Conservation (phyloP, 371 early-diverging fungal genomes). For the Rhizomucor pusillus region DNA sequence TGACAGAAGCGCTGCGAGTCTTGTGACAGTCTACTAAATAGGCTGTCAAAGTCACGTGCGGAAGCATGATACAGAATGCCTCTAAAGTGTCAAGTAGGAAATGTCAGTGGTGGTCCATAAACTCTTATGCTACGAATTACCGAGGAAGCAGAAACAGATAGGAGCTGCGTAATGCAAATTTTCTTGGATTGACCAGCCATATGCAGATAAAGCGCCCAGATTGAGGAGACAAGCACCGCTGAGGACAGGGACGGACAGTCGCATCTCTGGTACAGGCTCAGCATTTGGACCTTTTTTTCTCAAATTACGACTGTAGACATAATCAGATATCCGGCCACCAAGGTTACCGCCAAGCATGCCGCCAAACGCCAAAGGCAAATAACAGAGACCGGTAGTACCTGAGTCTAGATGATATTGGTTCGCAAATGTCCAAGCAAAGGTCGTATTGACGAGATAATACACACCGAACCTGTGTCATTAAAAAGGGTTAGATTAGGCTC, state of each 20-base stretch:
- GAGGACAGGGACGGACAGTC: constrained; percentile 25
- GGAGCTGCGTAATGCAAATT: constrained; percentile 35
- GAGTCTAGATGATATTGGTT: constrained; percentile 24
- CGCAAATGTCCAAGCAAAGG: constrained; percentile 22
- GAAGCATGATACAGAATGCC: constrained; percentile 30
- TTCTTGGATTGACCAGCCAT: constrained; percentile 39
- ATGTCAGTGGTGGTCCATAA: no score
- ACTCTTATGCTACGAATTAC: constrained; percentile 16
- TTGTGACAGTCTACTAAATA: constrained; percentile 44
- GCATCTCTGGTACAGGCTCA: constrained; percentile 31
- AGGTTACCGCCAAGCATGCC: constrained; percentile 28
- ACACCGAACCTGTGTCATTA: constrained; percentile 19
- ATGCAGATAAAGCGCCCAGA: constrained; percentile 18
- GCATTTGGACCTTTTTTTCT: constrained; percentile 17
- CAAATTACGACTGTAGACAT: constrained; percentile 18
- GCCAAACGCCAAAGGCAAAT: constrained; percentile 32
- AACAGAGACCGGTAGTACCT: constrained; percentile 31
- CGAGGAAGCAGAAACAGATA: constrained; percentile 29
- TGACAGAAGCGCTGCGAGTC: constrained; percentile 38
- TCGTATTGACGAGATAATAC: constrained; percentile 22
- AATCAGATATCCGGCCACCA: constrained; percentile 38
- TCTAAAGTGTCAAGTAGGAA: constrained; percentile 11
- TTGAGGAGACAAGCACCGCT: constrained; percentile 18
- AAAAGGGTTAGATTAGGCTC: background rate
- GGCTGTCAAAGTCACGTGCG: constrained; percentile 31